Evolutionary conservation across 495 filamentous ascomycete species (phyloP), one percentile per base, ranked within the genome.

Genomic region (Oleoguttula mirabilis): DNA sequence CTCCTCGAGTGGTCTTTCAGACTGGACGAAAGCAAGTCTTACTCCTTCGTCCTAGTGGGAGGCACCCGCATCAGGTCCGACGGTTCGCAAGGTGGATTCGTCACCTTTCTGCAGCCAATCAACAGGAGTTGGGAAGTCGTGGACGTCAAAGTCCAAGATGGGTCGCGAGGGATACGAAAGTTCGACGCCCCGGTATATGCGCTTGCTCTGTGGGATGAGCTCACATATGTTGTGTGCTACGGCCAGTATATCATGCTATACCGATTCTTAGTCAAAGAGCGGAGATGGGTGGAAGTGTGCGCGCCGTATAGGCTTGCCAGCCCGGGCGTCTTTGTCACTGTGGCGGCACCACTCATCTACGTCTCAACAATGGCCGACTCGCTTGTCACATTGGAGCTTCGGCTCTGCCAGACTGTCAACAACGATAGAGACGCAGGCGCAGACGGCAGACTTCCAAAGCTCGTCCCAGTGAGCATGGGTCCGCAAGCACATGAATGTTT

Each of bases 321-420:
- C 3, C 32, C 48, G 10, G 55, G 49, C n/a, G 31, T 56, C 14
- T 45, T 53, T 32, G 36, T 66, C 14, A 55, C 58, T 2, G 45
- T 49, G 19, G 30, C 32, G 10, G 40, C 30, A 22, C 39, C 55
- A 28, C 45, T 50, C 28, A 52, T 66, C 21, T 58, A 59, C 45
- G 48, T 62, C 22, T 59, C 57, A 0, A 65, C 59, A 2, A 25
- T 37, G 1, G 28, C 36, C 14, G 57, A 65, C 46, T 66, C 62
- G 3, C 35, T 60, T 14, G 49, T 54, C 12, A 45, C 43, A n/a
- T 45, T 58, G 15, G 23, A 43, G 33, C 22, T 54, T 8, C 36
- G 72, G 66, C 66, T 46, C 15, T 19, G 24, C 7, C 43, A 15
- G 1, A 24, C 21, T 20, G 6, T 20, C 21, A 16, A 32, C 31